A percentile compares a stretch with the other conserved stretches of the same genome.
Conservation (phyloP, 129 eudicot species). For the Deinandra increscens region DNA sequence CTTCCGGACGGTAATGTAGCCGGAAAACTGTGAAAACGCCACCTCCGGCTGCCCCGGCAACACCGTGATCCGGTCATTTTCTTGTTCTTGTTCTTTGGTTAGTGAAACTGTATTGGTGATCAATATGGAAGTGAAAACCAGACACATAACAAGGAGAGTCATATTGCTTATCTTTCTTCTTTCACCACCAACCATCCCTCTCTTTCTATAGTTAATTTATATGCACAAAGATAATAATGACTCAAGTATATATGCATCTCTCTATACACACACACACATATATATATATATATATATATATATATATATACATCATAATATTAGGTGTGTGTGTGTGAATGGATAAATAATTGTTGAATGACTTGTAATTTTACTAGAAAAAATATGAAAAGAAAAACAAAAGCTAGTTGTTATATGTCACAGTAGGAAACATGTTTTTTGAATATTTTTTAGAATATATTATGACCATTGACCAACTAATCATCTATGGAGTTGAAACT, state of each 20-base stretch:
- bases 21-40: slow-evolving; percentile 70
- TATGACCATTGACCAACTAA: too few species aligned
- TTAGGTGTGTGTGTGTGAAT: background rate
- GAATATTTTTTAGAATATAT: background rate
- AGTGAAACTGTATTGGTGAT: slow-evolving; percentile 20
- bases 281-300: background rate
- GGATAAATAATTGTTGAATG: background rate
- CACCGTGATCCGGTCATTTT: slow-evolving; percentile 52
- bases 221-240: slow-evolving; percentile 8
- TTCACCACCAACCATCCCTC: slow-evolving; percentile 5
- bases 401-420: background rate
- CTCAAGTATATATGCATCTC: background rate
- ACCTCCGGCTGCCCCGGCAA: slow-evolving; percentile 89
- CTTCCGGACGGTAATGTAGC: slow-evolving; percentile 72
- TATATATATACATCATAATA: background rate
- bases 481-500: background rate
- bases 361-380: background rate
- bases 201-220: slow-evolving; percentile 23
- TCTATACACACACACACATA: background rate
- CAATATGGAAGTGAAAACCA: slow-evolving; percentile 19
- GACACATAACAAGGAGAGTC: slow-evolving; percentile 23
- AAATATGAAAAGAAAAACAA: background rate
- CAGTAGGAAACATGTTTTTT: background rate
- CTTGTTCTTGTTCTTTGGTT: slow-evolving; percentile 59
- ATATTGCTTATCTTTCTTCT: slow-evolving; percentile 18